Conservation (phyloP, 1,284 basidiomycete genomes). For the Wallemia ichthyophaga region DNA sequence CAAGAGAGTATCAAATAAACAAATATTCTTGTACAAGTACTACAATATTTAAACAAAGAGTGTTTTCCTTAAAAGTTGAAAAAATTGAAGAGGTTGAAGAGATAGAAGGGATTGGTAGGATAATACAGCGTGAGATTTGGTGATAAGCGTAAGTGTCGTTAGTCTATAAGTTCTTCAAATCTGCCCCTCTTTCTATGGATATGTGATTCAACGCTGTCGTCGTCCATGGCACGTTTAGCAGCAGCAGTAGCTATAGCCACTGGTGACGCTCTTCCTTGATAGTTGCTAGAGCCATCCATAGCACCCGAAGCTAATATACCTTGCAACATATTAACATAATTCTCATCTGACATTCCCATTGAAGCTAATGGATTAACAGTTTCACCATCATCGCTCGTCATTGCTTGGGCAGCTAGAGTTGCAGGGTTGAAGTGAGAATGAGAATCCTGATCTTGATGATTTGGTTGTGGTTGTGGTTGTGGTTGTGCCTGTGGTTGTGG, state of each 20-base stretch:
- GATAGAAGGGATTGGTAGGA: too few relatives aligned
- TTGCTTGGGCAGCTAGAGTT: neutral
- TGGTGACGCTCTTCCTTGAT: neutral
- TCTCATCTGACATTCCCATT: constrained; percentile 42
- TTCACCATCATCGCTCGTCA: neutral
- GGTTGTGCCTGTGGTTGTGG: neutral
- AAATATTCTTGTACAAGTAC: neutral
- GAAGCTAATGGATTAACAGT: constrained; percentile 35
- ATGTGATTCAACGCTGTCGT: neutral
- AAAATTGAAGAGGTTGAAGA: too few relatives aligned
- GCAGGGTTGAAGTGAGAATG: neutral
- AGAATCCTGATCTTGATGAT: neutral
- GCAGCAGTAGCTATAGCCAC: neutral
- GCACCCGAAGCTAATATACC: constrained; percentile 5
- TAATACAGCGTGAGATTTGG: neutral
- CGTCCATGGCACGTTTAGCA: neutral
- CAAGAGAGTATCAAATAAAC: neutral
- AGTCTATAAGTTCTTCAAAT: neutral
- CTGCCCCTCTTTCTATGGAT: neutral
- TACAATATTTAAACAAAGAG: neutral
- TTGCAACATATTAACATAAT: constrained; percentile 35
- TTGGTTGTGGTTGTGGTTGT: neutral
- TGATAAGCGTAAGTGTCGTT: neutral
- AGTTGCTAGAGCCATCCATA: constrained; percentile 1
- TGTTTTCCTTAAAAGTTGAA: too few relatives aligned